A percentile compares a stretch with the other conserved stretches of the same genome.
These are phyloP conservation scores for Penicillium vulpinum DNA, from an alignment of 2,329 filamentous ascomycete genomes.

Conservation along the genomic window DNA sequence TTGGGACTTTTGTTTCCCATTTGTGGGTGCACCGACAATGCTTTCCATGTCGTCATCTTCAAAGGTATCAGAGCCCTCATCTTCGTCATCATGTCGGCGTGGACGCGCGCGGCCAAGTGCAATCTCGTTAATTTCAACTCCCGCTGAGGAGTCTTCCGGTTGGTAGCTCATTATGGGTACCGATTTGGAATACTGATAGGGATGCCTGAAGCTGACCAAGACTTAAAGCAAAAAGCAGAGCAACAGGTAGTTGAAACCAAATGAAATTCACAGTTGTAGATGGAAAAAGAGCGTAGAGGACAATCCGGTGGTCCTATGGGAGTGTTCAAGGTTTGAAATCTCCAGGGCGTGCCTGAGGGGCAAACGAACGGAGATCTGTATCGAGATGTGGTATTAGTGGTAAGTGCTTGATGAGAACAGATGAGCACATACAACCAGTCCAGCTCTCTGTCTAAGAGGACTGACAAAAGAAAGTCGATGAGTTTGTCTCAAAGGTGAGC, in stretches of 20 bases:
- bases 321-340: slow-evolving; percentile 10
- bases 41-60: slow-evolving; percentile 79
- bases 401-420: neutral
- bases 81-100: slow-evolving; percentile 80
- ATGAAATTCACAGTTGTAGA: slow-evolving; percentile 10
- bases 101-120: slow-evolving; percentile 65
- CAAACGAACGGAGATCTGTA: slow-evolving; percentile 27
- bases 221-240: slow-evolving; percentile 5
- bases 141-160: slow-evolving; percentile 18
- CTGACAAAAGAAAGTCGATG: slow-evolving; percentile 26
- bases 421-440: slow-evolving; percentile 20
- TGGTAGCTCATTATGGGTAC: slow-evolving; percentile 72
- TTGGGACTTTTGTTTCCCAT: slow-evolving; percentile 65
- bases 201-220: slow-evolving; percentile 5
- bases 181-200: slow-evolving; percentile 66
- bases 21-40: slow-evolving; percentile 77
- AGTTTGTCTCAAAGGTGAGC: slow-evolving; percentile 14
- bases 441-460: slow-evolving; percentile 25
- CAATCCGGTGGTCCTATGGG: slow-evolving; percentile 26
- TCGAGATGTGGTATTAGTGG: slow-evolving; percentile 6
- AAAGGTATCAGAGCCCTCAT: slow-evolving; percentile 79
- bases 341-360: slow-evolving; percentile 34
- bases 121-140: slow-evolving; percentile 69
- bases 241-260: slow-evolving; percentile 3
- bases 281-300: slow-evolving; percentile 30